These are phyloP conservation scores for Pisolithus sp. DNA, from an alignment of 768 basidiomycete genomes.

Conservation along the genomic window DNA sequence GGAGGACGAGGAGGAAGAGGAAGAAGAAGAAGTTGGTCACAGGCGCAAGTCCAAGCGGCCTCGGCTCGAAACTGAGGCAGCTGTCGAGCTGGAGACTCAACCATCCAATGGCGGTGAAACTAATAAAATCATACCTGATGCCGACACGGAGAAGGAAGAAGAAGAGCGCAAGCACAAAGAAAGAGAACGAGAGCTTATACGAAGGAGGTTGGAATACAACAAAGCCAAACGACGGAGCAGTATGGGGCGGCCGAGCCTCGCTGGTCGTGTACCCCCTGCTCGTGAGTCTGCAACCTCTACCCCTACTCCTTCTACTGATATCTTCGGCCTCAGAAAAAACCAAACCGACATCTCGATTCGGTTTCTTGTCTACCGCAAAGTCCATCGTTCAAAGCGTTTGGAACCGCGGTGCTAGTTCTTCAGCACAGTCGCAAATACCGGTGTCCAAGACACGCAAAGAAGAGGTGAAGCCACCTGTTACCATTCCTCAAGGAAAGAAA, in stretches of 20 bases:
- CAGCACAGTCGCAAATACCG: constrained; percentile 20
- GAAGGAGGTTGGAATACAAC: constrained; percentile 58
- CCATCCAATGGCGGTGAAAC: constrained; percentile 30
- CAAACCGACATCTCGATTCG: constrained; percentile 46
- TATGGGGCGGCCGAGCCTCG: constrained; percentile 39
- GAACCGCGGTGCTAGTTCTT: constrained; percentile 44
- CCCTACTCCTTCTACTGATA: constrained; percentile 3
- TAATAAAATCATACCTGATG: constrained; percentile 16
- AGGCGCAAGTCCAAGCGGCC: constrained; percentile 41
- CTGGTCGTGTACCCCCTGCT: constrained; percentile 33
- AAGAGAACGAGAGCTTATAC: constrained; percentile 53
- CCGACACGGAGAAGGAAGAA: constrained; percentile 17
- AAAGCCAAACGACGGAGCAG: constrained; percentile 69
- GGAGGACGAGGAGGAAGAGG: constrained; percentile 38
- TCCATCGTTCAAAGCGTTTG: constrained; percentile 68
- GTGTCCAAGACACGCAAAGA: constrained; percentile 20
- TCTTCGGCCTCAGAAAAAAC: constrained; percentile 27
- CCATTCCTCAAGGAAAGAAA: constrained; percentile 16
- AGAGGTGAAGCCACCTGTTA: constrained; percentile 7
- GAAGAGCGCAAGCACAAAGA: constrained; percentile 36
- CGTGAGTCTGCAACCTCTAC: constrained; percentile 28
- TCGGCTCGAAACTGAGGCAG: constrained; percentile 30
- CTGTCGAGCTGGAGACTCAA: constrained; percentile 23
- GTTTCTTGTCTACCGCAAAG: constrained; percentile 66
- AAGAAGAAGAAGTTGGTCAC: constrained; percentile 33